Evolutionary conservation across 805 yeast species (phyloP).

Genomic region (Teunomyces pallodes): DNA sequence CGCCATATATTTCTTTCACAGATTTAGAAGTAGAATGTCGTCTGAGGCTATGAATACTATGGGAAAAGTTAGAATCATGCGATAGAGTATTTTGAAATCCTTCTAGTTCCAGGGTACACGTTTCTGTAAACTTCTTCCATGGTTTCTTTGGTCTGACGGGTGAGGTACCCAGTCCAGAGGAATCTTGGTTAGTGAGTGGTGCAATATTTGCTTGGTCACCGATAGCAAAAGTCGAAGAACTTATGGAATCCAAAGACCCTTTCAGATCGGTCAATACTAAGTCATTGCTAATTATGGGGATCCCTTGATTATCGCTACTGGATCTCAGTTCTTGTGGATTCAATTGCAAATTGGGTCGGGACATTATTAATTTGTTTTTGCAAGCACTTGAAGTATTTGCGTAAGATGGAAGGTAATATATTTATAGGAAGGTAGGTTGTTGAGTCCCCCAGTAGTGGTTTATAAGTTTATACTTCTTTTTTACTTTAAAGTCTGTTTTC

Average conservation of each 20-base stretch:
- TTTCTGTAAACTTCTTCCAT: neutral
- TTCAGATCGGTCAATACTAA: neutral
- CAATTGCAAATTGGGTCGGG: neutral
- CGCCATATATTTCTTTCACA: conserved; percentile 30
- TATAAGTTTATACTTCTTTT: no score
- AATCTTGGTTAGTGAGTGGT: neutral
- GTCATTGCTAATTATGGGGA: neutral
- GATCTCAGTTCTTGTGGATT: neutral
- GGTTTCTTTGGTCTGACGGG: neutral
- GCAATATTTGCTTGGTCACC: neutral
- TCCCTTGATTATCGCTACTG: neutral
- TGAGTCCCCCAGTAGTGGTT: no score
- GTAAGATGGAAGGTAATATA: no score
- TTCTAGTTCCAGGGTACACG: neutral
- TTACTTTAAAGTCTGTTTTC: no score
- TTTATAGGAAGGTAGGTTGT: no score
- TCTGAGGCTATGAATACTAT: neutral
- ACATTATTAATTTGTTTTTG: neutral
- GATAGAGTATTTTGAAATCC: neutral
- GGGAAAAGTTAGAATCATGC: neutral
- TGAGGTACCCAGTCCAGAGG: neutral
- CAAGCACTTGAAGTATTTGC: no score
- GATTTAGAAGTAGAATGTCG: conserved; percentile 9
- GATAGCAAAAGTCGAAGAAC: neutral
- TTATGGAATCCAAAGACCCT: neutral